phyloP scores from a whole-genome alignment of 2,329 filamentous ascomycete genomes.

The Aspergillus amoenus region DNA sequence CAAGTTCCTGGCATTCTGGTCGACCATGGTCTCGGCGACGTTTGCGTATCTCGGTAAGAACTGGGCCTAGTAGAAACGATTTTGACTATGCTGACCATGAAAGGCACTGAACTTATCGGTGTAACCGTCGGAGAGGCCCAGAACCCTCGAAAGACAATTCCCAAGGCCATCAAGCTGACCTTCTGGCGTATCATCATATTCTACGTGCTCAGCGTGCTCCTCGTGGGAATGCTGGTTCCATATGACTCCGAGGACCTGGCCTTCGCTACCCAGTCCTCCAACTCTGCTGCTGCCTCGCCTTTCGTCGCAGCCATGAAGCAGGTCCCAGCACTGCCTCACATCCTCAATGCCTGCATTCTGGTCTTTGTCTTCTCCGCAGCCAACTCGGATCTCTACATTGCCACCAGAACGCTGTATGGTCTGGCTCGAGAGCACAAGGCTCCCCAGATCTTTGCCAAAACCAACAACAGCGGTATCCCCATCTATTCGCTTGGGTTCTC shows the following conservation, averaged over 20 bases:
- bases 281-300: conserved; percentile 62
- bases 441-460: conserved; percentile 66
- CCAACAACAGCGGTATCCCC: conserved; percentile 67
- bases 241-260: conserved; percentile 63
- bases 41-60: conserved; percentile 60
- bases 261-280: conserved; percentile 47
- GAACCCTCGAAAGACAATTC: conserved; percentile 71
- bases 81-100: conserved; percentile 15
- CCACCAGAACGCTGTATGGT: conserved; percentile 70
- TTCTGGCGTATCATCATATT: conserved; percentile 82
- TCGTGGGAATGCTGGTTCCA: conserved; percentile 74
- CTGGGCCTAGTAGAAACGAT: neutral
- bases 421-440: conserved; percentile 69
- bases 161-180: conserved; percentile 71
- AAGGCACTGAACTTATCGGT: conserved; percentile 71
- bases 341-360: conserved; percentile 1
- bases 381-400: conserved; percentile 66
- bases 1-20: conserved; percentile 65
- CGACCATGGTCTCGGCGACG: conserved; percentile 70
- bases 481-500: conserved; percentile 61
- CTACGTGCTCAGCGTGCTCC: conserved; percentile 70
- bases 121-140: conserved; percentile 74
- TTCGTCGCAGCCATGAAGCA: conserved; percentile 47
- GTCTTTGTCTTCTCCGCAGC: neutral
- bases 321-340: neutral